Evolutionary conservation across 2,329 filamentous ascomycete genomes (phyloP).

Genomic region (Davidsoniella neocaledoniae): DNA sequence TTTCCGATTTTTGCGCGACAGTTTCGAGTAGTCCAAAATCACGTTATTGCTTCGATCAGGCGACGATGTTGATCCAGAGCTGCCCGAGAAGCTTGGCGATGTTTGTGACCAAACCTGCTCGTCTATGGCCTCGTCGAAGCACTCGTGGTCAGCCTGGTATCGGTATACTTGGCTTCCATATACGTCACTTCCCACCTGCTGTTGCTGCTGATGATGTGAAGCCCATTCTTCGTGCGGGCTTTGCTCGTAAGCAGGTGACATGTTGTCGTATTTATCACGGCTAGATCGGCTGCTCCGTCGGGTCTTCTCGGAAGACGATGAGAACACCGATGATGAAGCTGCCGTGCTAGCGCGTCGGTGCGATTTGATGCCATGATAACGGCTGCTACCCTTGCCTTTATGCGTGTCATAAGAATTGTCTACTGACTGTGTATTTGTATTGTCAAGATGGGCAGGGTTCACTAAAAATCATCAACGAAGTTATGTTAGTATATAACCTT

Average conservation of each 20-base stretch:
- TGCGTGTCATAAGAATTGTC: neutral
- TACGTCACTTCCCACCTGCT: neutral
- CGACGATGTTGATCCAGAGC: neutral
- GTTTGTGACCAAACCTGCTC: neutral
- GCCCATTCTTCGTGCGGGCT: neutral
- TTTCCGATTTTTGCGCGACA: neutral
- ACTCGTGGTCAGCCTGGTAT: neutral
- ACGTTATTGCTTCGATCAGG: neutral
- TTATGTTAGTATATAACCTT: too few relatives aligned
- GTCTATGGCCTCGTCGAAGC: neutral
- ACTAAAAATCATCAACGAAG: too few relatives aligned
- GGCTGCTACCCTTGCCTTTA: neutral
- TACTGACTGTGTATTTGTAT: too few relatives aligned
- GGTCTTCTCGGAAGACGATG: neutral
- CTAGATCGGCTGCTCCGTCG: neutral
- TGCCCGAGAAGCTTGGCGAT: neutral
- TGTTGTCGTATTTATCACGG: neutral
- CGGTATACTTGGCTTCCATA: neutral
- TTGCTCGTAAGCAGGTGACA: too few relatives aligned
- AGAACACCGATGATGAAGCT: neutral
- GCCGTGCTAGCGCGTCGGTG: neutral
- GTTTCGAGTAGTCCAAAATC: conserved; percentile 2
- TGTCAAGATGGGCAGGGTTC: too few relatives aligned
- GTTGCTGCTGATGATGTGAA: neutral
- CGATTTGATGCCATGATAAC: neutral